Evolutionary conservation across 768 basidiomycete genomes (phyloP).

Genomic region (Tricholoma bakamatsutake): DNA sequence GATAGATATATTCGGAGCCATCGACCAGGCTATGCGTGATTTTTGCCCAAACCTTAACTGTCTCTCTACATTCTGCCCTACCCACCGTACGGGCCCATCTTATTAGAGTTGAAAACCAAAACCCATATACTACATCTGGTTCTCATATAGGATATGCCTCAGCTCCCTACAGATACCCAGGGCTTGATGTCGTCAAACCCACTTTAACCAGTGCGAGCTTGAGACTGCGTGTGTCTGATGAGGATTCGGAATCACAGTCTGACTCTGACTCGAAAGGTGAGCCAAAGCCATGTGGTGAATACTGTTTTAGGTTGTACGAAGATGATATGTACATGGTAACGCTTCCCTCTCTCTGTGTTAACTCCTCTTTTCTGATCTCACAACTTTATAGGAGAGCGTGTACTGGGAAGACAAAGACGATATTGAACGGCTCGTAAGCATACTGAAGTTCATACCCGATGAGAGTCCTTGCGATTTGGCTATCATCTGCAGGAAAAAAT

Average conservation of each 20-base stretch:
- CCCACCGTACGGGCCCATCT: slow-evolving; percentile 24
- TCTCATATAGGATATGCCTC: neutral
- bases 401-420: slow-evolving; percentile 24
- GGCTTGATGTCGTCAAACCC: slow-evolving; percentile 8
- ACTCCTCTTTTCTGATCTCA: neutral
- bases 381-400: slow-evolving; percentile 9
- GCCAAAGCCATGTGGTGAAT: slow-evolving; percentile 10
- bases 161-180: neutral
- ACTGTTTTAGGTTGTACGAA: slow-evolving; percentile 15
- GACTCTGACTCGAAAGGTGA: neutral
- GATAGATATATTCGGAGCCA: slow-evolving; percentile 23
- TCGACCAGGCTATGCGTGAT: slow-evolving; percentile 23
- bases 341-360: slow-evolving; percentile 1
- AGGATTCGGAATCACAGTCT: neutral
- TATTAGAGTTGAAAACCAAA: too few relatives aligned
- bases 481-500: slow-evolving; percentile 39
- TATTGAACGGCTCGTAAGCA: slow-evolving; percentile 21
- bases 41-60: slow-evolving; percentile 48
- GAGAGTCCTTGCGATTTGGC: slow-evolving; percentile 45
- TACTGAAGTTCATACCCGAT: slow-evolving; percentile 41
- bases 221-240: neutral
- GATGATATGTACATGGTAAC: slow-evolving; percentile 6
- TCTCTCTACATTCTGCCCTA: slow-evolving; percentile 30
- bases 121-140: neutral
- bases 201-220: slow-evolving; percentile 9